Percentiles rank a stretch among this genome's conserved stretches.
Conservation (phyloP, 768 basidiomycete species). For the Chalciporus chontae region DNA sequence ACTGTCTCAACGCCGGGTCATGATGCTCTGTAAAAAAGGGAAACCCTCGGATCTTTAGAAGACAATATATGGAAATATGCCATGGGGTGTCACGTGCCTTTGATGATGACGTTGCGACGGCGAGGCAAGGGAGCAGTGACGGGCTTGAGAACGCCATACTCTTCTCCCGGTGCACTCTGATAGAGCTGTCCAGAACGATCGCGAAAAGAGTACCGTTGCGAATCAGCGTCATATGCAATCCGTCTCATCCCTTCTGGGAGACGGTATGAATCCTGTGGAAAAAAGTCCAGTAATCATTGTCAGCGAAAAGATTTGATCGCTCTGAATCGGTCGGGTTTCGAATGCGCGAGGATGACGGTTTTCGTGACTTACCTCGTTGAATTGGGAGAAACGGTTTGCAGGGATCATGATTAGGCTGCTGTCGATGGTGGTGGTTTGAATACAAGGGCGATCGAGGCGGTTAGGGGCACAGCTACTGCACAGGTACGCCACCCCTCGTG, state of each 20-base stretch:
- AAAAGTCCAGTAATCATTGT: background rate
- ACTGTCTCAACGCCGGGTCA: slow-evolving; percentile 25
- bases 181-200: slow-evolving; percentile 45
- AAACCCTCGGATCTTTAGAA: background rate
- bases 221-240: slow-evolving; percentile 53
- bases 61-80: slow-evolving; percentile 4
- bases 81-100: slow-evolving; percentile 21
- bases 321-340: background rate
- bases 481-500: too few species aligned
- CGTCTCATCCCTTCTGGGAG: slow-evolving; percentile 45
- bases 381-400: slow-evolving; percentile 20
- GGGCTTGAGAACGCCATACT: slow-evolving; percentile 43
- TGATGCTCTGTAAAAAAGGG: slow-evolving; percentile 20
- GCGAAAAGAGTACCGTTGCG: slow-evolving; percentile 46
- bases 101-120: slow-evolving; percentile 26
- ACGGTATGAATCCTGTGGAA: slow-evolving; percentile 32
- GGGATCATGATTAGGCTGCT: background rate
- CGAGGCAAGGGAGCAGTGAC: slow-evolving; percentile 23
- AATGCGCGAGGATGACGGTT: background rate
- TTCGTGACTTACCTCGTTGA: slow-evolving; percentile 20
- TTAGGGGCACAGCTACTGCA: background rate
- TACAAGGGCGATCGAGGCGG: background rate
- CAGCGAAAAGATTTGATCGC: background rate
- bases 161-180: slow-evolving; percentile 40
- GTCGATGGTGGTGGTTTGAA: slow-evolving; percentile 6